Percentiles rank a stretch among this genome's conserved stretches.
phyloP scores from a whole-genome alignment of 768 basidiomycete species.

The Trichaptum fuscoviolaceum region DNA sequence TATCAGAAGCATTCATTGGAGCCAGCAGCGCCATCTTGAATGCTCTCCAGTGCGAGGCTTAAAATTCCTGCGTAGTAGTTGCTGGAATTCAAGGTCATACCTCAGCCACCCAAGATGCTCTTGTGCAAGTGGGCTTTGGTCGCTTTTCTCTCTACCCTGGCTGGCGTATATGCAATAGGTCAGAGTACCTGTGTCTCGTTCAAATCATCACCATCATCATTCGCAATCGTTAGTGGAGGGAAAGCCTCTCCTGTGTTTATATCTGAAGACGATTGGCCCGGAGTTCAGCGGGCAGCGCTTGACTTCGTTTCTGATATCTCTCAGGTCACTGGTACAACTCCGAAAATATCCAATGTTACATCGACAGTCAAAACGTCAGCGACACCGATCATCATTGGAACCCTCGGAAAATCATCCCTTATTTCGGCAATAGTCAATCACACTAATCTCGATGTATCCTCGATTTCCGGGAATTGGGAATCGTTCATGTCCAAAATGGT shows the following conservation, averaged over 20 bases:
- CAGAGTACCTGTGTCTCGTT: conserved; percentile 46
- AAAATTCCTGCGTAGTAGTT: too few species aligned
- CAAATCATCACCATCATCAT: conserved; percentile 20
- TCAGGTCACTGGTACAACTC: conserved; percentile 50
- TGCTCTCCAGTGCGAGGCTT: not conserved
- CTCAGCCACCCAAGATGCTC: not conserved
- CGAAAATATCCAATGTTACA: conserved; percentile 41
- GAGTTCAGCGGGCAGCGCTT: conserved; percentile 53
- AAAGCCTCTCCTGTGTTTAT: conserved; percentile 45
- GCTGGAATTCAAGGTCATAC: not conserved
- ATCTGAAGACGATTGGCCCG: conserved; percentile 55
- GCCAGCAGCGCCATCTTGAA: not conserved
- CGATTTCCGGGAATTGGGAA: conserved; percentile 64
- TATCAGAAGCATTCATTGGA: not conserved
- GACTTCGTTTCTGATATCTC: conserved; percentile 61
- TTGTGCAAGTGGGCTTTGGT: not conserved
- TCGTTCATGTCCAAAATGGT: conserved; percentile 49
- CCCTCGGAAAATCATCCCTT: conserved; percentile 51
- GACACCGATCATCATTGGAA: conserved; percentile 58
- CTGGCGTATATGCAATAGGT: conserved; percentile 34
- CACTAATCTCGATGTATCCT: conserved; percentile 49
- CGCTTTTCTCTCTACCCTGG: not conserved
- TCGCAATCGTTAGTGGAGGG: conserved; percentile 41
- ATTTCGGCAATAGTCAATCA: conserved; percentile 47
- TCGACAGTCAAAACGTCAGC: conserved; percentile 26